Evolutionary conservation across 2,329 filamentous ascomycete species (phyloP), one percentile per base, ranked within the genome.

Genomic region (Fusarium verrucosum): DNA sequence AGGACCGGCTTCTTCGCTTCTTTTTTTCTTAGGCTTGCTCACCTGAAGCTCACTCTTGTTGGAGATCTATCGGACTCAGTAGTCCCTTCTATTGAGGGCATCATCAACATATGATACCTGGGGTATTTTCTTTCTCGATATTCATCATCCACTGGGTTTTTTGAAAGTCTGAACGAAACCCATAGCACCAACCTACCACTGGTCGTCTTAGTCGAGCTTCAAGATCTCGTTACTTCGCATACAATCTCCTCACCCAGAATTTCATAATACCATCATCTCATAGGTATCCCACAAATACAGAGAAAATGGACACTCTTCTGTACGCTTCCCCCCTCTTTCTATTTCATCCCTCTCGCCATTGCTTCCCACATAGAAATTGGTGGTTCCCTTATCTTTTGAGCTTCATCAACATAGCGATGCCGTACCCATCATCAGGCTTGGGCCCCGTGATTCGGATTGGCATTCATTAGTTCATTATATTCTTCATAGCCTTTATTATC

Each of bases 261-360:
- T 40, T 41, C 33, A 26, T 37, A 33, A 28, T 56, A 40, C 20
- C n/a, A 40, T 16, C 33, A 20, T 47, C 22, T 45, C 33, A 36
- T 50, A 35, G 30, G 25, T 32, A 28, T 38, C 40, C 41, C 51
- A 61, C 55, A 45, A 61, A 68, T 60, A 55, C 35, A 41, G 30
- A 50, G 68, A 72, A 50, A 52, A 88, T 88, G 86, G 86, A 88
- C 75, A 88, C 86, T 58, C 75, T 88, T 71, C 79, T 88, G 85
- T 87, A 80, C 77, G 85, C 84, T 30, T 40, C 19, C 25, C 40
- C 19, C 6, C 47, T 55, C 19, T 7, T 14, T 30, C 11, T 30
- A 11, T 30, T 30, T 51, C 46, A 10, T 42, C 16, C 19, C 33
- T 42, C 32, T 20, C 19, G 30, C 38, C 25, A 35, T 35, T 22